Evolutionary conservation across 163 green algal genomes (phyloP).

Genomic region (Scenedesmus sp.): DNA sequence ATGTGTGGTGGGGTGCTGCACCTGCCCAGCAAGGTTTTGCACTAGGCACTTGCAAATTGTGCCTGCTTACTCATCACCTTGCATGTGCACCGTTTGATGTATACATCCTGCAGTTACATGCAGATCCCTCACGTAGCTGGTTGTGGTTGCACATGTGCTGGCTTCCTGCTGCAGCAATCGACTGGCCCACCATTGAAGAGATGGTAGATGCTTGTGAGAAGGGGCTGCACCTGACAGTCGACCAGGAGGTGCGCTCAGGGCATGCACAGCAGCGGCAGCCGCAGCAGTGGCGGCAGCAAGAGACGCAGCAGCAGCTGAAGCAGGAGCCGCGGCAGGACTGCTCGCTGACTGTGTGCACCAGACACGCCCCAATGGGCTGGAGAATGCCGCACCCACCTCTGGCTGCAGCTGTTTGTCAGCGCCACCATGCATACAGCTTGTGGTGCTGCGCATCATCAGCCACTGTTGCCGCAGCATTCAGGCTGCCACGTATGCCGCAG

Average conservation of each 20-base stretch:
- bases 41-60: not conserved
- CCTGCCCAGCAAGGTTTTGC: too few relatives aligned
- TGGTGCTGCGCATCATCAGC: not conserved
- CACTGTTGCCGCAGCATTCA: too few relatives aligned
- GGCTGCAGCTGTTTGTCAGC: too few relatives aligned
- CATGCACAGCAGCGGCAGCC: not conserved
- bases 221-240: constrained; percentile 10
- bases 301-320: not conserved
- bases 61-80: too few relatives aligned
- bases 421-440: not conserved
- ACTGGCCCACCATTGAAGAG: constrained; percentile 27
- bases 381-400: too few relatives aligned
- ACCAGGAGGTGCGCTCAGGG: constrained; percentile 12
- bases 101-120: too few relatives aligned
- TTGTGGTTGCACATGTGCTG: not conserved
- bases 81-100: not conserved
- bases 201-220: constrained; percentile 32
- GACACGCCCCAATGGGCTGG: too few relatives aligned
- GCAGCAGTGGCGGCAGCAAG: not conserved
- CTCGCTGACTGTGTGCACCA: not conserved
- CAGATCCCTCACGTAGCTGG: not conserved
- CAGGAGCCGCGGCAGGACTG: not conserved
- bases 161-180: not conserved
- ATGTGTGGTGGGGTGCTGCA: too few relatives aligned
- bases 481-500: not conserved